Base-by-base conservation (phyloP, 805 yeast genomes). In the Kodamaea kaohsiungensis region DNA sequence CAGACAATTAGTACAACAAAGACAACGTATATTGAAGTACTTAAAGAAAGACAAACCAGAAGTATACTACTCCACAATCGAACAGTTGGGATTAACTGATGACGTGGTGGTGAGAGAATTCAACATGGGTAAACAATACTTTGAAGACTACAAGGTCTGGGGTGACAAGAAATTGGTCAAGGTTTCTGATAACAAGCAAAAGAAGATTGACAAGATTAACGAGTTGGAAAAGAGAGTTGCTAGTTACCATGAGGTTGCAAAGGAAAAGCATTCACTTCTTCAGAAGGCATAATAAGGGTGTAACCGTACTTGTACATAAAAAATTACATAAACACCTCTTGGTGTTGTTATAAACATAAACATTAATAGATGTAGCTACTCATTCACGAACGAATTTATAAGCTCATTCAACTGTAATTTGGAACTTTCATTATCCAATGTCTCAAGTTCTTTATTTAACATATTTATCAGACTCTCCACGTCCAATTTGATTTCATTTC, bases 21-120 rank as follows among this genome's bases (percentile, higher is more conserved):
- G 99, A 75, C 98, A 92, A 72, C 82, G 83, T 61, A 81, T 88
- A 42, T 78, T 93, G 62, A 84, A 85, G 71, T 95, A 93, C 68
- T 79, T 95, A 72, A 91, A 91, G 70, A 83, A 81, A 65, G 88
- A 83, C 65, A 75, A 90, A 59, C 91, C 98, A 13, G 82, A 89
- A 68, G 81, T 86, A 63, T 93, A 95, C 75, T 90, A 81, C 71
- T 86, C 91, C 86, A 79, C 96, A 46, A 85, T 93, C 57, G 88
- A 88, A 63, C 91, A 91, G 71, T 77, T 93, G 53, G 99, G 98
- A 1, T 78, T 93, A 58, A 84, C 88, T 42, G 98, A 93, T 71
- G 86, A 81, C 54, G 86, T 86, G 30, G 85, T 91, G 19, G 82
- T 82, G 52, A 77, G 81, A 65, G 98, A 92, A 76, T 93, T 93